Evolutionary conservation across 371 early-diverging fungal species (phyloP), one percentile per base, ranked within the genome.

Genomic region (Syncephalastrum racemosum): DNA sequence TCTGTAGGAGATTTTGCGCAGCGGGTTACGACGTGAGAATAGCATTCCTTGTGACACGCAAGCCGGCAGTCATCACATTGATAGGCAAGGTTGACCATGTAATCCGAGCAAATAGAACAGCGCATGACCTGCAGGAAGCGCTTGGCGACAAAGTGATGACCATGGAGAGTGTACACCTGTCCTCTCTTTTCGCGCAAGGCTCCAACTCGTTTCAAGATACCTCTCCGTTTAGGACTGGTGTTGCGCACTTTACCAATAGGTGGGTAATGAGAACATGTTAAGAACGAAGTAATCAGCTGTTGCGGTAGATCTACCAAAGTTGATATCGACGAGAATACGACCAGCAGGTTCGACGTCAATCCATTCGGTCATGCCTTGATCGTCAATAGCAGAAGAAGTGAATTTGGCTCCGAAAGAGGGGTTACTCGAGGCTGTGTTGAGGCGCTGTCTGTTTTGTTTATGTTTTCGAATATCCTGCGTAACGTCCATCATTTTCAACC

Each of bases 261-360:
- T 27, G 7, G 27, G 7, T 27, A 10, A 12, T 31, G 36, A 31
- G 10, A 10, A 31, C 36, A 31, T 2, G 10, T 31, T 8, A 10
- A 31, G 3, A 3, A 27, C n/a, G n/a, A n/a, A n/a, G n/a, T 0
- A 27, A 27, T 27, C 3, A 2, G 36, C 10, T 31, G 10, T 12
- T 31, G 36, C 36, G 36, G 20, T 53, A 14, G 1, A 13, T 53
- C 75, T 84, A 82, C 81, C 80, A 77, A 92, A 93, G 67, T 88
- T 85, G 56, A 94, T 70, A 67, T 86, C 81, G 48, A 95, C 68
- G 50, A 73, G 79, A 22, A 96, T 70, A 65, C 90, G 88, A n/a
- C 98, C 98, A 41, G 86, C 83, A 19, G 97, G 95, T 64, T 96
- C 96, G 54, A 96, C 83, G 58, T 96, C 94, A 65, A 93, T 89